Base-by-base conservation (phyloP, 352 stramenopile genomes). In the Chrysophaeum taylorii region DNA sequence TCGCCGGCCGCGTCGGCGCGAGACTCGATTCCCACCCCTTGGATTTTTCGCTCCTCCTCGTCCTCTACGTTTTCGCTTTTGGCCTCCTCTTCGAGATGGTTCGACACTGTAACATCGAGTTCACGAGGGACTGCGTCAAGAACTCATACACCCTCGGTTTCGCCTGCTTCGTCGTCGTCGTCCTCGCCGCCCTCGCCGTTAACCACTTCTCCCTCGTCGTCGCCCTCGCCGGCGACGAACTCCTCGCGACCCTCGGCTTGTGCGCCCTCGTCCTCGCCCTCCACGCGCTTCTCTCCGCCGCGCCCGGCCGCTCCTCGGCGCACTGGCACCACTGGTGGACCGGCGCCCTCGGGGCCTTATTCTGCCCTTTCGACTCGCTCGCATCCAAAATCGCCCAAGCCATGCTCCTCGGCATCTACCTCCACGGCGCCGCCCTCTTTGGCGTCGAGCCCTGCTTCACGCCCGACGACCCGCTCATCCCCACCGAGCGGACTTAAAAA, bases 401-500 rank as follows among this genome's bases (percentile, higher is more conserved):
- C 33, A 66, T 66, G 57, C 57, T 66, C 57, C 33, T 66, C 33
- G 57, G 57, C 33, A 66, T 66, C 57, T 66, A 48, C 57, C 57
- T 66, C 33, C 57, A 66, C 57, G 57, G 57, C 33, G 36, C 57
- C 18, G 57, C 57, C 33, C 57, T 66, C 57, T 66, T 66, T 36
- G 57, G 57, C 35, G 57, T 66, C 57, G 57, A 66, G 57, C 57
- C 16, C 16, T 41, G 31, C 57, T 66, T 66, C 57, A n/a, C n/a
- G n/a, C n/a, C n/a, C n/a, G n/a, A n/a, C n/a, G n/a, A n/a, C n/a
- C n/a, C n/a, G n/a, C n/a, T n/a, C n/a, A n/a, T n/a, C n/a, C n/a
- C n/a, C n/a, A n/a, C n/a, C n/a, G n/a, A n/a, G n/a, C n/a, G n/a
- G n/a, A n/a, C n/a, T n/a, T n/a, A n/a, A n/a, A n/a, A n/a, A n/a